Evolutionary conservation across 2,329 filamentous ascomycete genomes (phyloP).

Genomic region (Colletotrichum tabaci): DNA sequence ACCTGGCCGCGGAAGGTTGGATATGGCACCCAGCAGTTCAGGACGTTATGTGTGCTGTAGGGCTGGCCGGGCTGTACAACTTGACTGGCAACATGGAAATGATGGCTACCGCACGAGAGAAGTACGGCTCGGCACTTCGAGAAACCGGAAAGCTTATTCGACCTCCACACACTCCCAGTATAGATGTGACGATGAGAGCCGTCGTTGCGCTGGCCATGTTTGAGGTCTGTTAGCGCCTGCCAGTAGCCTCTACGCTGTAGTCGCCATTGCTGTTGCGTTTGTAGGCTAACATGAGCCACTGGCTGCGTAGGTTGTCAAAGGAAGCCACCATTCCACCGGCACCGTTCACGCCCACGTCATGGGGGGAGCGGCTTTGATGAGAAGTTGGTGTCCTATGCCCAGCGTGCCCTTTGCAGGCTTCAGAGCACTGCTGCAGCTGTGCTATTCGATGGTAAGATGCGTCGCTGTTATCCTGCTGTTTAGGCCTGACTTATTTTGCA

Average conservation of each 20-base stretch:
- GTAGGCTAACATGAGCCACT: slow-evolving; percentile 41
- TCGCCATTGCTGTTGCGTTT: not conserved
- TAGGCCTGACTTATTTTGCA: slow-evolving; percentile 45
- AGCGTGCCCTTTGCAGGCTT: slow-evolving; percentile 60
- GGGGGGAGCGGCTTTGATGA: slow-evolving; percentile 72
- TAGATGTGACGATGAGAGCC: slow-evolving; percentile 64
- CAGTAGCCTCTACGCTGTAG: not conserved
- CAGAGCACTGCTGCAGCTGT: slow-evolving; percentile 68
- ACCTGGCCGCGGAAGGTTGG: slow-evolving; percentile 55
- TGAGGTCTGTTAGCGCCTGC: slow-evolving; percentile 61
- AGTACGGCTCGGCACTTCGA: slow-evolving; percentile 69
- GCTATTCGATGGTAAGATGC: slow-evolving; percentile 67
- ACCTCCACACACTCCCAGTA: slow-evolving; percentile 50
- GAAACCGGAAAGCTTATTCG: slow-evolving; percentile 60
- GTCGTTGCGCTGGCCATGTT: slow-evolving; percentile 74
- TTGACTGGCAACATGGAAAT: slow-evolving; percentile 63
- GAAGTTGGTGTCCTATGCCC: slow-evolving; percentile 59
- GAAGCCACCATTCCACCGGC: slow-evolving; percentile 61
- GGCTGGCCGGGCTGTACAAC: slow-evolving; percentile 71
- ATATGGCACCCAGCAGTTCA: slow-evolving; percentile 57
- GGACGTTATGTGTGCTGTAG: slow-evolving; percentile 70
- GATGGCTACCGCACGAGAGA: slow-evolving; percentile 62
- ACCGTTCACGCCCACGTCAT: slow-evolving; percentile 72
- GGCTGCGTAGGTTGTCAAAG: slow-evolving; percentile 60
- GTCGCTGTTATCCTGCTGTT: not conserved